Conservation (phyloP, 139 green algal species). For the Picocystis salinarum region DNA sequence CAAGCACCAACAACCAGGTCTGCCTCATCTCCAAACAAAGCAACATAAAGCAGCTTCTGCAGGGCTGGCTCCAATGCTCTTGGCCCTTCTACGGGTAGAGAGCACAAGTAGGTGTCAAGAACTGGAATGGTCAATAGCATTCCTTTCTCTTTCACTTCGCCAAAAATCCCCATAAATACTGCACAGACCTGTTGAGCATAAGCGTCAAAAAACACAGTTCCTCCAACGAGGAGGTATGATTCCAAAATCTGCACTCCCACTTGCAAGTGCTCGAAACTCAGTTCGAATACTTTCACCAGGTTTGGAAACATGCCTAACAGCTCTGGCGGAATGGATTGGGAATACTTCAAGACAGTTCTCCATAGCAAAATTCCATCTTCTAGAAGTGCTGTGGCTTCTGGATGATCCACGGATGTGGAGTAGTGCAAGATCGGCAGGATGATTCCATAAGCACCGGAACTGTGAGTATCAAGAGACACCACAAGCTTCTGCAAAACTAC, state of each 20-base stretch:
- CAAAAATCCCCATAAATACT: constrained; percentile 28
- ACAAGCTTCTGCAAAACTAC: constrained; percentile 47
- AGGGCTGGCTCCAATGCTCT: constrained; percentile 22
- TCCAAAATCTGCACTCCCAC: constrained; percentile 20
- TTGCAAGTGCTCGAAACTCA: constrained; percentile 46
- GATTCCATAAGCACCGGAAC: constrained; percentile 23
- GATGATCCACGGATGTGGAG: constrained; percentile 38
- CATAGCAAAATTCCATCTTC: constrained; percentile 76
- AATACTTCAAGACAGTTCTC: constrained; percentile 62
- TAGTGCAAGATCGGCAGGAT: constrained; percentile 45
- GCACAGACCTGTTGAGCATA: constrained; percentile 27
- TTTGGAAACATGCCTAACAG: constrained; percentile 40
- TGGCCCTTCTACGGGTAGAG: constrained; percentile 22
- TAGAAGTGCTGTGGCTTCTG: constrained; percentile 50
- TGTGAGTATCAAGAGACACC: constrained; percentile 41
- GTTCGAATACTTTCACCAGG: constrained; percentile 29
- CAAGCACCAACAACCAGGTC: constrained; percentile 29
- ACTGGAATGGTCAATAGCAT: constrained; percentile 35
- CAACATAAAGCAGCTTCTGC: constrained; percentile 23
- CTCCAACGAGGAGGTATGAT: constrained; percentile 41
- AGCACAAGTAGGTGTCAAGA: constrained; percentile 24
- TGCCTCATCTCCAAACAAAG: constrained; percentile 27
- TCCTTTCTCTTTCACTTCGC: constrained; percentile 36
- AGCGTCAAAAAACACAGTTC: constrained; percentile 33
- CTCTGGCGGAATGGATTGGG: constrained; percentile 22